Evolutionary conservation across 1,139 yeast species (phyloP).

Genomic region (Candida tetrigidarum): DNA sequence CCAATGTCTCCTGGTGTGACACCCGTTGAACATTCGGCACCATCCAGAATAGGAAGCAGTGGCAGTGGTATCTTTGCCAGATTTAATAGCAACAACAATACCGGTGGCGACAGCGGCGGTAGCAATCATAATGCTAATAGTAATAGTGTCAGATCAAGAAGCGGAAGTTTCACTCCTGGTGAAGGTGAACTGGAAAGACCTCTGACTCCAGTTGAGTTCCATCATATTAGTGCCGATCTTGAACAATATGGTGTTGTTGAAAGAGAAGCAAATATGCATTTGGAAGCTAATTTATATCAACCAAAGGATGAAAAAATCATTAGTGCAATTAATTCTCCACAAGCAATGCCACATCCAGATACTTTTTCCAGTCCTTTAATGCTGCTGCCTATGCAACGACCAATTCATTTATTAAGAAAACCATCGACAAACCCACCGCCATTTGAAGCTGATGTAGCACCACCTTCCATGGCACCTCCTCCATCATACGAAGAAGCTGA

Average conservation of each 20-base stretch:
- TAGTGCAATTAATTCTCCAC: constrained; percentile 54
- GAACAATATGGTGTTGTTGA: constrained; percentile 31
- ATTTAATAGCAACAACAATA: not conserved
- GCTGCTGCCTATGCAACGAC: constrained; percentile 38
- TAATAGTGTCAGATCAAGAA: constrained; percentile 7
- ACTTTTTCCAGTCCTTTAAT: constrained; percentile 40
- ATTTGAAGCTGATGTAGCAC: constrained; percentile 36
- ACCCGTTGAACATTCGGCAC: constrained; percentile 40
- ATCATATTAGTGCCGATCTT: constrained; percentile 32
- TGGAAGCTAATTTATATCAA: constrained; percentile 63
- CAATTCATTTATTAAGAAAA: constrained; percentile 37
- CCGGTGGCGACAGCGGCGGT: no score
- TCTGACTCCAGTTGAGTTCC: constrained; percentile 24
- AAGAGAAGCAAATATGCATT: constrained; percentile 44
- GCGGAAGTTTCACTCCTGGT: constrained; percentile 1
- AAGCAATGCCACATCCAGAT: constrained; percentile 55
- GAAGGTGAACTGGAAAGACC: constrained; percentile 2
- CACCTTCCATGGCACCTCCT: constrained; percentile 29
- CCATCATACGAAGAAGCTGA: constrained; percentile 43
- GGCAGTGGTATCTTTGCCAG: constrained; percentile 9
- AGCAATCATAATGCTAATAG: no score
- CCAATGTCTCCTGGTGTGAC: constrained; percentile 61
- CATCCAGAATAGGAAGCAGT: constrained; percentile 5
- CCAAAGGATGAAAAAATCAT: constrained; percentile 43
- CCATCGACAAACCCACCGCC: constrained; percentile 50